Evolutionary conservation across 371 early-diverging fungal species (phyloP).

Genomic region (Mortierella sp.): DNA sequence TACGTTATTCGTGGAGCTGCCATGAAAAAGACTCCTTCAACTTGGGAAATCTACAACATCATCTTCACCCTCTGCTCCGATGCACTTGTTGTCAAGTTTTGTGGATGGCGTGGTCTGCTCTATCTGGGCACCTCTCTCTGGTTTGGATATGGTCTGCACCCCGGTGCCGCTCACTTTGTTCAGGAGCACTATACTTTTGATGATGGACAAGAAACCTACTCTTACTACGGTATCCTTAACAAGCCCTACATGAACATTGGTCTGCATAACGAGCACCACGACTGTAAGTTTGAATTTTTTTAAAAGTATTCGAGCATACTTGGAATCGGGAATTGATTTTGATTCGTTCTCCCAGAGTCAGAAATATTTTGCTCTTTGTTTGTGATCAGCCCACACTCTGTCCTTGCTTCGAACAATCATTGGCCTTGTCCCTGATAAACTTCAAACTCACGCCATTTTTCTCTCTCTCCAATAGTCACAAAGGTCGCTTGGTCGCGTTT

Average conservation of each 20-base stretch:
- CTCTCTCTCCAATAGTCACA: constrained; percentile 12
- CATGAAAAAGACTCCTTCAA: constrained; percentile 77
- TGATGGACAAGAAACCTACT: constrained; percentile 97
- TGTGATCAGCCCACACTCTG: neutral
- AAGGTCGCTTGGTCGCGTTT: constrained; percentile 93
- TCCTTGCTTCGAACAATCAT: too few species aligned
- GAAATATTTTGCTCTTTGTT: neutral
- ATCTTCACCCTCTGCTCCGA: constrained; percentile 76
- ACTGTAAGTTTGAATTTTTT: constrained; percentile 70
- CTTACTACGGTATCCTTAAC: constrained; percentile 96
- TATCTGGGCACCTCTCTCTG: constrained; percentile 87
- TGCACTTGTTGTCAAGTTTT: constrained; percentile 65
- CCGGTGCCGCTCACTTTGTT: constrained; percentile 97
- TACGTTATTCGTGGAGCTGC: constrained; percentile 91
- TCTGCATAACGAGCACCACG: constrained; percentile 99
- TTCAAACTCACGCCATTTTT: too few species aligned
- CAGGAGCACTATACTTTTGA: constrained; percentile 98
- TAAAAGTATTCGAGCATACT: neutral
- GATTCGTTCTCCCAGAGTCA: constrained; percentile 9
- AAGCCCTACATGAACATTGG: constrained; percentile 88
- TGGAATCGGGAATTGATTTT: constrained; percentile 1
- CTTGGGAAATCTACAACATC: constrained; percentile 89
- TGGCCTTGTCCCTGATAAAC: too few species aligned
- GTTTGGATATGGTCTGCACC: constrained; percentile 94
- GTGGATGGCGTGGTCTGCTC: constrained; percentile 77